These are phyloP conservation scores for Salvia sclarea DNA, from an alignment of 305 asterid genomes.

Conservation along the genomic window DNA sequence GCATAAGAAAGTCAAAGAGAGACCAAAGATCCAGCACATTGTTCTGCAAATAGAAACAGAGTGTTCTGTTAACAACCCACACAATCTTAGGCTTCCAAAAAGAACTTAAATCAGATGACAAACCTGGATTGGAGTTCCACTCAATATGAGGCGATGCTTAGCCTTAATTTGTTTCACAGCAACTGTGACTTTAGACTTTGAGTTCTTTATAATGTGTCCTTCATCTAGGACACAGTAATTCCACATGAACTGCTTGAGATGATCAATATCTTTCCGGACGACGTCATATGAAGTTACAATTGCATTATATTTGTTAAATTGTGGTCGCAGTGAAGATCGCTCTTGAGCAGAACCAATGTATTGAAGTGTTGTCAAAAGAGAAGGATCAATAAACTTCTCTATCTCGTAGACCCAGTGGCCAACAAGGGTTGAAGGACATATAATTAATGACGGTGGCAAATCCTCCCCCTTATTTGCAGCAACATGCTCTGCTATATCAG, in stretches of 20 bases:
- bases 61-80: slow-evolving; percentile 36
- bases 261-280: slow-evolving; percentile 88
- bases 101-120: slow-evolving; percentile 31
- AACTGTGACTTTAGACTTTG: slow-evolving; percentile 90
- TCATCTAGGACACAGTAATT: slow-evolving; percentile 96
- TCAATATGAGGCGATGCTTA: slow-evolving; percentile 93
- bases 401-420: slow-evolving; percentile 99
- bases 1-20: slow-evolving; percentile 99
- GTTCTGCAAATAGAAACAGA: slow-evolving; percentile 68
- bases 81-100: slow-evolving; percentile 22
- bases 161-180: slow-evolving; percentile 97
- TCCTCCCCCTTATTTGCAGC: slow-evolving; percentile 54
- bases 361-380: slow-evolving; percentile 84
- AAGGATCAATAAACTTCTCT: slow-evolving; percentile 95
- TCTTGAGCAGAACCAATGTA: slow-evolving; percentile 96
- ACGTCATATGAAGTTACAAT: slow-evolving; percentile 95
- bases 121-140: slow-evolving; percentile 99
- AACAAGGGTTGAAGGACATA: slow-evolving; percentile 96
- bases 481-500: slow-evolving; percentile 85
- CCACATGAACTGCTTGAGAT: slow-evolving; percentile 74
- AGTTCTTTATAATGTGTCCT: slow-evolving; percentile 92
- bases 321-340: slow-evolving; percentile 64
- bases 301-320: slow-evolving; percentile 71
- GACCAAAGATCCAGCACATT: slow-evolving; percentile 99
- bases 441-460: slow-evolving; percentile 77